Evolutionary conservation across 2,329 filamentous ascomycete genomes (phyloP).

Genomic region (Geoglossum cookeanum): DNA sequence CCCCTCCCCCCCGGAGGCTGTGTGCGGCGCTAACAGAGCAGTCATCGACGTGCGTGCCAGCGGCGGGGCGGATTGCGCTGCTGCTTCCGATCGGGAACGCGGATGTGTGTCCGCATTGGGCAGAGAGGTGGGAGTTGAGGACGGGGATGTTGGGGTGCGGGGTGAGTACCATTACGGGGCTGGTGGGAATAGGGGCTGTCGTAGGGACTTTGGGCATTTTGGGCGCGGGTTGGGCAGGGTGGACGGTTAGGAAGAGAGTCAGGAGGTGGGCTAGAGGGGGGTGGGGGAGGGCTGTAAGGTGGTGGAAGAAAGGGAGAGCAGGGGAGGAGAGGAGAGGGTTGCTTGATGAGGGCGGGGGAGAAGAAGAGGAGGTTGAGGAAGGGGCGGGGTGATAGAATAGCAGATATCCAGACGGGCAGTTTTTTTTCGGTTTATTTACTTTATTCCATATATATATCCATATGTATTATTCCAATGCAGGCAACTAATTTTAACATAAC

Average conservation of each 20-base stretch:
- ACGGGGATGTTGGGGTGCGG: constrained; percentile 23
- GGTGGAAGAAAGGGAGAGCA: not conserved
- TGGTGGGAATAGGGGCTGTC: constrained; percentile 19
- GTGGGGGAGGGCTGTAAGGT: constrained; percentile 15
- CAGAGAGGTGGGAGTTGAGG: constrained; percentile 26
- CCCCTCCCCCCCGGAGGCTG: not conserved
- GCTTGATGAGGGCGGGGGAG: not conserved
- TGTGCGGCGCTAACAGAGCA: constrained; percentile 12
- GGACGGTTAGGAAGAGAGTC: constrained; percentile 6
- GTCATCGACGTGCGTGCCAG: constrained; percentile 37
- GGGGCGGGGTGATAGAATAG: not conserved
- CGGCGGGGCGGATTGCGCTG: constrained; percentile 25
- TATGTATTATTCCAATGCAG: too few species aligned
- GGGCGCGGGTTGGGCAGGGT: constrained; percentile 3
- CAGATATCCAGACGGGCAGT: not conserved
- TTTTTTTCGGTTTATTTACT: not conserved
- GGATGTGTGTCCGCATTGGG: constrained; percentile 33
- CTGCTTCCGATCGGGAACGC: constrained; percentile 32
- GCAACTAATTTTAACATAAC: too few species aligned
- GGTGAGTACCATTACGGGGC: constrained; percentile 24
- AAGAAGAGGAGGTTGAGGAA: not conserved
- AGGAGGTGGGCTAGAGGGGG: constrained; percentile 8
- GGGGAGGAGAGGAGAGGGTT: not conserved
- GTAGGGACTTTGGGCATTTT: constrained; percentile 15
- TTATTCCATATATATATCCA: too few species aligned